Conservation (phyloP, 1,284 basidiomycete genomes). For the Clitocybe nebularis region DNA sequence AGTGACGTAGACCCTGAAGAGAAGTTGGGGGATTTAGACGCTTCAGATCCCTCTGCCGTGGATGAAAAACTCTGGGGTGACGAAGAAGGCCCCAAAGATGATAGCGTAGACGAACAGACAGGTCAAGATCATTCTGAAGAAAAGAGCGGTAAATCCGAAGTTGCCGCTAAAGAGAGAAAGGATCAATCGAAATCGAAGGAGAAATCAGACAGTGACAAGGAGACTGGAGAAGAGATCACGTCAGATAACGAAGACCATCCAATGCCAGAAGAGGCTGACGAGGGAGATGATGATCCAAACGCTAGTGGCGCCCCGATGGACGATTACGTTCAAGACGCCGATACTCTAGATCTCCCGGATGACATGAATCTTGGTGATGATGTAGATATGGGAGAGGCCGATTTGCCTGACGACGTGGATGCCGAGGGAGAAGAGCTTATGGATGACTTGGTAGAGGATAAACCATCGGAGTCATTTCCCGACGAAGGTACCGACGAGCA, state of each 20-base stretch:
- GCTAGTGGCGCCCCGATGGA: slow-evolving; percentile 66
- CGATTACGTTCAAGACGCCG: slow-evolving; percentile 68
- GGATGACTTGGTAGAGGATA: slow-evolving; percentile 24
- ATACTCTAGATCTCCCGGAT: slow-evolving; percentile 82
- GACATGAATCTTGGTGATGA: slow-evolving; percentile 79
- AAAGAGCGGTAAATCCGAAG: slow-evolving; percentile 55
- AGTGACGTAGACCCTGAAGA: slow-evolving; percentile 75
- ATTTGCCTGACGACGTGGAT: slow-evolving; percentile 35
- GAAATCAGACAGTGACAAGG: slow-evolving; percentile 26
- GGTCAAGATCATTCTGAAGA: slow-evolving; percentile 51
- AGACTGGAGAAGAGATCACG: slow-evolving; percentile 20
- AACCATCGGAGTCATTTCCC: slow-evolving; percentile 24
- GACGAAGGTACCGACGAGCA: slow-evolving; percentile 22
- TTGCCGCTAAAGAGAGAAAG: slow-evolving; percentile 72
- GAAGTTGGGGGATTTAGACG: slow-evolving; percentile 81
- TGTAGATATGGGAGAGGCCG: slow-evolving; percentile 41
- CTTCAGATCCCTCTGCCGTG: slow-evolving; percentile 81
- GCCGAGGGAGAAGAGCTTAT: slow-evolving; percentile 43
- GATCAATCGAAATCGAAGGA: slow-evolving; percentile 33
- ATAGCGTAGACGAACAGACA: slow-evolving; percentile 47
- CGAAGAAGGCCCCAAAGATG: slow-evolving; percentile 54
- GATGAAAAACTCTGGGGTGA: slow-evolving; percentile 99
- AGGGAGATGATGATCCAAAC: slow-evolving; percentile 38
- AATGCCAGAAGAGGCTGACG: slow-evolving; percentile 25
- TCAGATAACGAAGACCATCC: slow-evolving; percentile 17